Conservation (phyloP, 2,329 filamentous ascomycete species). For the Pleomassaria siparia region DNA sequence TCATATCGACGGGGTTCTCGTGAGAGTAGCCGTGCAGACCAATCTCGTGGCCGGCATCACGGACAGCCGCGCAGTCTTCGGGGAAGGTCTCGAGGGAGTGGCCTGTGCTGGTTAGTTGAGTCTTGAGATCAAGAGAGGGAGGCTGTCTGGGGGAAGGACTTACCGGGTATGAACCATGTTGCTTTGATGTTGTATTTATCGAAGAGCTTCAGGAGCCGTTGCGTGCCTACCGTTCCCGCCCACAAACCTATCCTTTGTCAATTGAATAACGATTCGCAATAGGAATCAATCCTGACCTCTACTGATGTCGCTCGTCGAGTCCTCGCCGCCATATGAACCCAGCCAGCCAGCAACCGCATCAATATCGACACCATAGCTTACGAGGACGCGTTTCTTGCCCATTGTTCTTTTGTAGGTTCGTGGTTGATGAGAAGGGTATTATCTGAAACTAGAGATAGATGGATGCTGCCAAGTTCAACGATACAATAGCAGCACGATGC, state of each 20-base stretch:
- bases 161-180: slow-evolving; percentile 64
- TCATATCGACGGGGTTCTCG: slow-evolving; percentile 73
- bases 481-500: too few relatives aligned
- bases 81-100: slow-evolving; percentile 68
- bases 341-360: slow-evolving; percentile 71
- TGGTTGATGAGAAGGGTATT: background rate
- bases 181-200: slow-evolving; percentile 73
- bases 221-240: slow-evolving; percentile 66
- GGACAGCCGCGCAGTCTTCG: slow-evolving; percentile 62
- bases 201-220: slow-evolving; percentile 68
- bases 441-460: background rate
- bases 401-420: slow-evolving; percentile 23
- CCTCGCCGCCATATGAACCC: slow-evolving; percentile 72
- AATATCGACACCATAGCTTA: slow-evolving; percentile 70
- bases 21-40: slow-evolving; percentile 72
- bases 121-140: background rate
- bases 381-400: slow-evolving; percentile 56
- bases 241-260: slow-evolving; percentile 55
- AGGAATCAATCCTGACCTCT: slow-evolving; percentile 53
- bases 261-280: background rate
- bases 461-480: background rate
- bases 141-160: background rate
- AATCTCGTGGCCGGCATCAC: slow-evolving; percentile 66
- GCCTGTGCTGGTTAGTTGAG: slow-evolving; percentile 8
- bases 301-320: slow-evolving; percentile 71